Percentiles rank a stretch among this genome's conserved stretches.
Conservation (phyloP, 2,329 filamentous ascomycete genomes). For the Basipetospora chlamydospora region DNA sequence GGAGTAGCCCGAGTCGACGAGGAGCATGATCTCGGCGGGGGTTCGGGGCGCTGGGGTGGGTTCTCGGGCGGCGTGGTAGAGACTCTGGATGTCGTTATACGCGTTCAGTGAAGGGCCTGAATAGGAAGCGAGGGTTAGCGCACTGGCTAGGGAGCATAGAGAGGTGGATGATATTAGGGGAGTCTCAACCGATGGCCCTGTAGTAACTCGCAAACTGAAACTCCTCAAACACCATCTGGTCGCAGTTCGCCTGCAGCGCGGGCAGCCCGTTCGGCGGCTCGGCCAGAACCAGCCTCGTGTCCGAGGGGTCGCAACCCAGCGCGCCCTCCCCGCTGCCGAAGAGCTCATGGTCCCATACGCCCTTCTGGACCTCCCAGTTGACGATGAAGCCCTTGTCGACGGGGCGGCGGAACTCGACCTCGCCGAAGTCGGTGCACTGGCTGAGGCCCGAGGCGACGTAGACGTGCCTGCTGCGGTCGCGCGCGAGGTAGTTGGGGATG, state of each 20-base stretch:
- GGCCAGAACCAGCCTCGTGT: conserved; percentile 71
- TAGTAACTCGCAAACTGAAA: conserved; percentile 85
- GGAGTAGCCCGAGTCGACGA: conserved; percentile 86
- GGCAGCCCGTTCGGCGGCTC: conserved; percentile 77
- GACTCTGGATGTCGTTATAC: conserved; percentile 60
- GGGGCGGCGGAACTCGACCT: conserved; percentile 72
- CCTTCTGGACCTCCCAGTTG: conserved; percentile 91
- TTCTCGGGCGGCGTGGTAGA: conserved; percentile 47
- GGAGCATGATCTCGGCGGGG: conserved; percentile 68
- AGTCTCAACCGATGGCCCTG: conserved; percentile 48
- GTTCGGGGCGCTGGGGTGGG: conserved; percentile 22
- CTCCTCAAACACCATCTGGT: conserved; percentile 96
- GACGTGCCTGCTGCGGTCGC: conserved; percentile 61
- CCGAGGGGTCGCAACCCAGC: conserved; percentile 56
- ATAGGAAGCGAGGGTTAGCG: no score
- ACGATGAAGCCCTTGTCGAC: conserved; percentile 92
- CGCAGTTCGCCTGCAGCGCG: conserved; percentile 72
- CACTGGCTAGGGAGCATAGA: no score
- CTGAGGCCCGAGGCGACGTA: conserved; percentile 71
- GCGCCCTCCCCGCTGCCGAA: conserved; percentile 47
- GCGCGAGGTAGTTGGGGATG: conserved; percentile 80
- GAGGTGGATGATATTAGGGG: no score
- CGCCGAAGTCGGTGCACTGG: conserved; percentile 75
- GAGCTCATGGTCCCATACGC: conserved; percentile 87
- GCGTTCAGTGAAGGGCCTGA: conserved; percentile 62